These are phyloP conservation scores for Camelina hispida DNA, from an alignment of 345 rosid species.

Conservation along the genomic window DNA sequence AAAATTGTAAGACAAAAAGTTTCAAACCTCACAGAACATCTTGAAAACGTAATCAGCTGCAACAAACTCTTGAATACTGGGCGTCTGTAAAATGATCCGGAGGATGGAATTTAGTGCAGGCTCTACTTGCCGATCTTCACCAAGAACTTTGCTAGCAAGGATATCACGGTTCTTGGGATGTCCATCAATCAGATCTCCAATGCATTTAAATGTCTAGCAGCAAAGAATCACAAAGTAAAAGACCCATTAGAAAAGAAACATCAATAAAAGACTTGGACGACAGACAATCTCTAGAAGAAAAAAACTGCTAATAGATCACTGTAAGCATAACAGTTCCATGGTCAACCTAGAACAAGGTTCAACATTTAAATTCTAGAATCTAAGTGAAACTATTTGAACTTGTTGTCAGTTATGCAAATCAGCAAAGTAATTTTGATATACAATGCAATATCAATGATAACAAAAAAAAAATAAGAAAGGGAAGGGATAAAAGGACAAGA, in stretches of 20 bases:
- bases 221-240: slow-evolving; percentile 33
- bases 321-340: slow-evolving; percentile 5
- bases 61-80: slow-evolving; percentile 86
- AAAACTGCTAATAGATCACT: neutral
- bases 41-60: slow-evolving; percentile 91
- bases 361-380: slow-evolving; percentile 8
- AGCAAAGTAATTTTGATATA: slow-evolving; percentile 3
- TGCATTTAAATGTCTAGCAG: slow-evolving; percentile 80
- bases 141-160: slow-evolving; percentile 90
- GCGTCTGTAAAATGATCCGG: slow-evolving; percentile 81
- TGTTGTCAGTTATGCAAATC: neutral
- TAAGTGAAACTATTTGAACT: neutral
- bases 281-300: slow-evolving; percentile 22
- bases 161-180: slow-evolving; percentile 79
- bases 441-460: slow-evolving; percentile 5
- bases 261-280: slow-evolving; percentile 3
- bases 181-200: slow-evolving; percentile 78
- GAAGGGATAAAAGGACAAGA: slow-evolving; percentile 5
- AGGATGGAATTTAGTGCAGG: slow-evolving; percentile 94
- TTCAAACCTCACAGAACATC: slow-evolving; percentile 87
- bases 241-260: slow-evolving; percentile 8
- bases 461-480: neutral
- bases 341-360: slow-evolving; percentile 33
- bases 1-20: slow-evolving; percentile 27
- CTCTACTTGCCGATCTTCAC: slow-evolving; percentile 88